Percentiles rank a stretch among this genome's conserved stretches.
These are phyloP conservation scores for Marasmius sp. DNA, from an alignment of 1,284 basidiomycete species.

Conservation along the genomic window DNA sequence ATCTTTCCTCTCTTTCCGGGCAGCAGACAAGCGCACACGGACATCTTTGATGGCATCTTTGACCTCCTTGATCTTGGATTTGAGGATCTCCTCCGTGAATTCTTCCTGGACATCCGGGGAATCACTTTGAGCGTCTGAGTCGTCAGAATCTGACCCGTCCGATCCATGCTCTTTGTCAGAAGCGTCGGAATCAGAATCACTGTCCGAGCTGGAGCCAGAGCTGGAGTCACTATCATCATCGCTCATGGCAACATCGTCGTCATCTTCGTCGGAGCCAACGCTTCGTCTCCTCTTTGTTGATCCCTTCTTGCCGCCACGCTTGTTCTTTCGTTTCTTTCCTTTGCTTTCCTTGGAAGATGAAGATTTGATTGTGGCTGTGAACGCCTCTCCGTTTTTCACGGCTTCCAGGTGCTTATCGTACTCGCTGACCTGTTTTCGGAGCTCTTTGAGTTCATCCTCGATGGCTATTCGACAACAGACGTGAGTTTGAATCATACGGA, in stretches of 20 bases:
- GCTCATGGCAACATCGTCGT: conserved; percentile 18
- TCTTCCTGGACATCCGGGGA: conserved; percentile 26
- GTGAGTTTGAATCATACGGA: not conserved
- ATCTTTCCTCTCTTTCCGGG: conserved; percentile 44
- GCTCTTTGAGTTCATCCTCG: conserved; percentile 38
- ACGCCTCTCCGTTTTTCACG: conserved; percentile 43
- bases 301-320: conserved; percentile 35
- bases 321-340: conserved; percentile 52
- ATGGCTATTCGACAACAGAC: conserved; percentile 29
- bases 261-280: conserved; percentile 25
- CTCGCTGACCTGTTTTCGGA: conserved; percentile 40
- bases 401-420: conserved; percentile 48
- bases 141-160: conserved; percentile 19
- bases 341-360: conserved; percentile 15
- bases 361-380: conserved; percentile 39
- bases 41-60: conserved; percentile 41
- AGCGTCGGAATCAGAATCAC: conserved; percentile 22
- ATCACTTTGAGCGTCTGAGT: conserved; percentile 19
- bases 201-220: conserved; percentile 21
- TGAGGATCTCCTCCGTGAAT: conserved; percentile 45
- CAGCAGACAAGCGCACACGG: conserved; percentile 37
- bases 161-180: not conserved
- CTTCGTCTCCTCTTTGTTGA: conserved; percentile 45
- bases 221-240: conserved; percentile 20
- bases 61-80: conserved; percentile 42